Evolutionary conservation across 2,329 filamentous ascomycete genomes (phyloP), one percentile per base, ranked within the genome.

Genomic region (Botrytis elliptica): DNA sequence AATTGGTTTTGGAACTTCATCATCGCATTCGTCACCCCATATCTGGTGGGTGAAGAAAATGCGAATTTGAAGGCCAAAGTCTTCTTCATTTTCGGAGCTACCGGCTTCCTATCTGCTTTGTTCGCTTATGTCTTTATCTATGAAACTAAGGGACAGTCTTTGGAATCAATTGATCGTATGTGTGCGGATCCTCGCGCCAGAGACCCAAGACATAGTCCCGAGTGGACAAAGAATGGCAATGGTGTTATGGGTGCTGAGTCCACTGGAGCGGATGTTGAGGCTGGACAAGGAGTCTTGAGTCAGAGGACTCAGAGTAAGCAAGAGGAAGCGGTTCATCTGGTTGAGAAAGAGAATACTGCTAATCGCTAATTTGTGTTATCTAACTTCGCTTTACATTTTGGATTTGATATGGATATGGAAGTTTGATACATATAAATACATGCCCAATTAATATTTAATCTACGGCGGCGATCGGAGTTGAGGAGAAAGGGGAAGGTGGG

Each of bases 1-100:
- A 97, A 97, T 88, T 97, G 93, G 93, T 87, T 95, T 74, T 95
- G 93, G 87, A 95, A 94, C 85, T 93, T 90, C 83, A 85, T 86
- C 80, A 88, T 89, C 77, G 86, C 88, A 73, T 87, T 93, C 81
- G 91, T 93, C 82, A 92, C 89, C 4, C 91, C 91, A 18, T 93
- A 91, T 85, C 89, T 93, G 82, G 87, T 92, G 46, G 84, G 88
- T 75, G 83, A 88, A 33, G 52, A 73, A 6, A 70, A 73, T 36
- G 71, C 65, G 83, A 88, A 79, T 68, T 64, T 78, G 9, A 70
- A 73, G 1, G 69, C 77, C 8, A 77, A 76, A 29, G 75, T 79
- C 4, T 80, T 80, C 85, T 90, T 88, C 83, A 82, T 91, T 78
- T 91, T 88, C 88, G 88, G 88, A 49, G 84, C 84, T 18, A 85